Base-by-base conservation (phyloP, 208 protist genomes). In the Entamoeba nuttalli region DNA sequence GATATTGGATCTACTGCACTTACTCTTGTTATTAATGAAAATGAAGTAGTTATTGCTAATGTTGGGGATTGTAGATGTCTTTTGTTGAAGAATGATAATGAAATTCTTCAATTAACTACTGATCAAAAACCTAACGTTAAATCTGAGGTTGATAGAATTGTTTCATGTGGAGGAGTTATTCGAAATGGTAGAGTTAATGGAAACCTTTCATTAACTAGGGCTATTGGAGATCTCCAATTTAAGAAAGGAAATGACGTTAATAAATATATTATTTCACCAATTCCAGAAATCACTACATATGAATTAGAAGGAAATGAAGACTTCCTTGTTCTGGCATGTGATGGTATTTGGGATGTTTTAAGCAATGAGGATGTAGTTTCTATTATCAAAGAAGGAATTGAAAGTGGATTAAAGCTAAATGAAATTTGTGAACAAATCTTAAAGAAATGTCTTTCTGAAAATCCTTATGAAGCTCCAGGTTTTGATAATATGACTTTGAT, bases 161-260 rank as follows among this genome's bases (percentile, higher is more conserved):
- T 93, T 51, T 7, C 44, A 30, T 71, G 30, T 21, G 94, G 94
- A 21, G 94, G 94, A 55, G 17, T 51, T 95, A 50, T 95, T 95
- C 17, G 35, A n/a, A 93, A 95, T 5, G 94, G 94, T 21, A 30
- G 94, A 9, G 69, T 95, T 51, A 95, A 95, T 71, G 95, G 95
- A 73, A 55, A 93, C 44, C 50, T 95, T 21, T 50, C 19, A 30
- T 19, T 95, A 35, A 30, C 44, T 55, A 4, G 94, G 5, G 94
- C 94, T 19, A 52, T 95, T 14, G 94, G 94, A 55, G 94, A 95
- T 17, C n/a, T n/a, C 21, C 84, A 55, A 51, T 53, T 95, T 11
- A 52, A 52, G 15, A 95, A 95, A 53, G 62, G 62, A 84, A 84
- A 97, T 84, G 51, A 57, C 0, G 96, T 96, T 21, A 97, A 97